A percentile compares a stretch with the other conserved stretches of the same genome.
Evolutionary conservation across 116 monocot species (phyloP).

Genomic region (Posidonia oceanica): DNA sequence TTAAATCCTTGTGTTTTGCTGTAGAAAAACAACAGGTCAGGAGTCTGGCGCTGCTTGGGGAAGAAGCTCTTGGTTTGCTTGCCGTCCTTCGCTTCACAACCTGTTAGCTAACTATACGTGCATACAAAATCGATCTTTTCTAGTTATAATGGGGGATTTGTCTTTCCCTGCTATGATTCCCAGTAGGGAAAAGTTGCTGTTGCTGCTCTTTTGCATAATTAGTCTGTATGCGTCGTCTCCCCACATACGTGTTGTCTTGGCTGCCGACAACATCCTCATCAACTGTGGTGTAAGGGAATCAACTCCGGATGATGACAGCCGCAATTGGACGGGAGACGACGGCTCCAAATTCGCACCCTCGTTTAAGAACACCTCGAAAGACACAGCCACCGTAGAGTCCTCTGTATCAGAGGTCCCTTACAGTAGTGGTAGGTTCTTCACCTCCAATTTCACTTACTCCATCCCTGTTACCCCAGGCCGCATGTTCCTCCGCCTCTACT

Average conservation of each 20-base stretch:
- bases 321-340: conserved; percentile 35
- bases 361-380: conserved; percentile 5
- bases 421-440: conserved; percentile 10
- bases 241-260: not conserved
- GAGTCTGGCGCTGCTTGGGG: too few species aligned
- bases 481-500: conserved; percentile 15
- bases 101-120: too few species aligned
- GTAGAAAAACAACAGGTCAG: too few species aligned
- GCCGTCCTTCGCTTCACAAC: too few species aligned
- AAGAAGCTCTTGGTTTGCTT: too few species aligned
- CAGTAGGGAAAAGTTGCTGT: not conserved
- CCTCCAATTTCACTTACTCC: conserved; percentile 10
- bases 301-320: conserved; percentile 7
- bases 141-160: not conserved
- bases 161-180: not conserved
- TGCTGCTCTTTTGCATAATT: not conserved
- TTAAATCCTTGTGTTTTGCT: too few species aligned
- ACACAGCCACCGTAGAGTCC: not conserved
- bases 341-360: conserved; percentile 31
- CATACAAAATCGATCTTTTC: too few species aligned
- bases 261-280: conserved; percentile 32
- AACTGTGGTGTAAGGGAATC: conserved; percentile 16
- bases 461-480: conserved; percentile 12
- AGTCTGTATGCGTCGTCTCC: not conserved
- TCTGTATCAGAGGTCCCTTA: not conserved